A percentile compares a stretch with the other conserved stretches of the same genome.
Evolutionary conservation across 1,284 basidiomycete species (phyloP).

Genomic region (Cutaneotrichosporon daszewskae): DNA sequence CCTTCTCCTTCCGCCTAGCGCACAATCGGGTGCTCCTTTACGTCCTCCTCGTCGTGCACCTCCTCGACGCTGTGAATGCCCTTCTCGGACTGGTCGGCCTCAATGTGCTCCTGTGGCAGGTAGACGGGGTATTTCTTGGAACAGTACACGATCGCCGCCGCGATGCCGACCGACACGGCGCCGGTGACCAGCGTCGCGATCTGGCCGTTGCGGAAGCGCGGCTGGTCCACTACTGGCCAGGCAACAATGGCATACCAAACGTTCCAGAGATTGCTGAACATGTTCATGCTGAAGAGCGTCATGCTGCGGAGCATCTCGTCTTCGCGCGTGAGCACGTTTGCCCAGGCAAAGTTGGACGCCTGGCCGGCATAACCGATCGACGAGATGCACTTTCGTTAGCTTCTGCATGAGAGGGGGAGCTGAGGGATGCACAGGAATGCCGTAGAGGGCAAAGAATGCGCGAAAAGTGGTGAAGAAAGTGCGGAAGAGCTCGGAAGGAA

Average conservation of each 20-base stretch:
- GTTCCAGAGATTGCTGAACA: slow-evolving; percentile 21
- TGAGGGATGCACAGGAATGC: neutral
- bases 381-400: neutral
- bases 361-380: slow-evolving; percentile 40
- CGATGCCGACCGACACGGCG: slow-evolving; percentile 19
- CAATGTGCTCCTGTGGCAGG: slow-evolving; percentile 9
- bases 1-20: no score
- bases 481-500: no score
- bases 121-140: slow-evolving; percentile 18
- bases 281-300: slow-evolving; percentile 38
- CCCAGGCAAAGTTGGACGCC: slow-evolving; percentile 43
- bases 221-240: slow-evolving; percentile 35
- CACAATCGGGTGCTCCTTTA: no score
- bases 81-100: neutral
- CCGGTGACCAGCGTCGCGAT: slow-evolving; percentile 39
- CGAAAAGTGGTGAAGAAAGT: neutral
- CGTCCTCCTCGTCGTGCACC: neutral
- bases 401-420: neutral
- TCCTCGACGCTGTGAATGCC: neutral
- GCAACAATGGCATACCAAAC: slow-evolving; percentile 38
- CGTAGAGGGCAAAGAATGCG: neutral
- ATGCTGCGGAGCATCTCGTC: slow-evolving; percentile 38
- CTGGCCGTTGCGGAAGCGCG: slow-evolving; percentile 36
- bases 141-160: slow-evolving; percentile 30
- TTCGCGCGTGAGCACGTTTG: slow-evolving; percentile 35